Percentiles rank a stretch among this genome's conserved stretches.
Conservation (phyloP, 2,329 filamentous ascomycete genomes). For the Sporothrix euskadiensis region DNA sequence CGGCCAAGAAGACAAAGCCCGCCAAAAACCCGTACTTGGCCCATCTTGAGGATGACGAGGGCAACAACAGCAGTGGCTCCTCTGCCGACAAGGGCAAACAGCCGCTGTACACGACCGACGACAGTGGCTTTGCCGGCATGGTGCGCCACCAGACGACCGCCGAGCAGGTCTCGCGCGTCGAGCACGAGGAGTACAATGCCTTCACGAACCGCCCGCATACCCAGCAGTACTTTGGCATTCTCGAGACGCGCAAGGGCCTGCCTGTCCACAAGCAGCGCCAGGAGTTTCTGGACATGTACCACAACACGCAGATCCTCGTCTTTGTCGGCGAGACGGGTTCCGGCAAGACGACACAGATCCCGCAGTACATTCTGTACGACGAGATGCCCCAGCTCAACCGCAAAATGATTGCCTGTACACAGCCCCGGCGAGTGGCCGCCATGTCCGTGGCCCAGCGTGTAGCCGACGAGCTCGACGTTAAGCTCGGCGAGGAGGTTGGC, state of each 20-base stretch:
- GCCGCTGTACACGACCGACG: background rate
- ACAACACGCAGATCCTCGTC: constrained; percentile 91
- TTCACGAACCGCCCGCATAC: constrained; percentile 80
- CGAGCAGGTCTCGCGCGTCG: constrained; percentile 67
- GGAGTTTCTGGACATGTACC: constrained; percentile 92
- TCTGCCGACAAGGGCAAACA: background rate
- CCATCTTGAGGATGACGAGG: constrained; percentile 64
- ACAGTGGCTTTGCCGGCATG: constrained; percentile 60
- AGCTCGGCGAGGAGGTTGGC: constrained; percentile 89
- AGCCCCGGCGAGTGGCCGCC: constrained; percentile 94
- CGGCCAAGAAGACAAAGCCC: constrained; percentile 15
- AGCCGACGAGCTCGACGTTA: constrained; percentile 92
- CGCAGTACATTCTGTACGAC: constrained; percentile 96
- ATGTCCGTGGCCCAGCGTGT: constrained; percentile 99
- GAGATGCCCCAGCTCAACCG: constrained; percentile 82
- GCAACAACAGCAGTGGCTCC: constrained; percentile 41
- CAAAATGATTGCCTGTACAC: constrained; percentile 95
- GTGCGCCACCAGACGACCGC: constrained; percentile 80
- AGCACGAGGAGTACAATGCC: constrained; percentile 80
- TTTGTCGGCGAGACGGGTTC: constrained; percentile 99
- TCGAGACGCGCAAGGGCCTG: constrained; percentile 78
- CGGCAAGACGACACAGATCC: constrained; percentile 98
- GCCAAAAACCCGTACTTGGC: constrained; percentile 83
- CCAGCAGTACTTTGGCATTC: constrained; percentile 83
- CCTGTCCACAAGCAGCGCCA: constrained; percentile 92